Percentiles rank a stretch among this genome's conserved stretches.
These are phyloP conservation scores for barley (Hordeum vulgare) DNA, from an alignment of 176 grass and related monocot species.

Conservation along the genomic window MorexV3_pseudomolecules_assembly NC_058519.1:91335193-91335692, in stretches of 20 bases:
- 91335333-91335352: not conserved
- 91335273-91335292: not conserved
- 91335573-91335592: not conserved
- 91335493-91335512: not conserved
- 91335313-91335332: too few relatives aligned
- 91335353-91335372: not conserved
- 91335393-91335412: not conserved
- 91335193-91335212: too few relatives aligned
- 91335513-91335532: not conserved
- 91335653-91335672: not conserved
- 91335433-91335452: not conserved
- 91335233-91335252: not conserved
- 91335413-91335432: not conserved
- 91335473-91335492: not conserved
- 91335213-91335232: not conserved
- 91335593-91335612: constrained; percentile 8
- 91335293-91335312: constrained; percentile 1
- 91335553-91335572: not conserved
- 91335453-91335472: not conserved
- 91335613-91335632: not conserved
- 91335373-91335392: not conserved
- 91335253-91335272: not conserved
- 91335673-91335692: not conserved
- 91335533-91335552: not conserved
- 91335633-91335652: not conserved